Conservation (phyloP, 495 filamentous ascomycete genomes). For the Chaetomidium leptoderma region DNA sequence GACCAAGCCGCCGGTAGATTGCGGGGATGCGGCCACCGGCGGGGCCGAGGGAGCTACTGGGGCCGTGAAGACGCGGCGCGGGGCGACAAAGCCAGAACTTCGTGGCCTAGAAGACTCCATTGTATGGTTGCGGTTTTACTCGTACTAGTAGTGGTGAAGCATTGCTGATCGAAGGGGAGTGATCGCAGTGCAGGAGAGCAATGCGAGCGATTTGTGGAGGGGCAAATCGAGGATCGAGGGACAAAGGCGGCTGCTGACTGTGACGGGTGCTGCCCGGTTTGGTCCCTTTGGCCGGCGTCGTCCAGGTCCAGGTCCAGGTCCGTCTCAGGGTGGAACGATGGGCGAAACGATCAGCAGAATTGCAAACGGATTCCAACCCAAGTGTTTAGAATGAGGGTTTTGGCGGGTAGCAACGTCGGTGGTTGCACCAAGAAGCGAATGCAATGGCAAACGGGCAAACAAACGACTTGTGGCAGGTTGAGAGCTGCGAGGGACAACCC, state of each 20-base stretch:
- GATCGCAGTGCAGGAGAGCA: constrained; percentile 6
- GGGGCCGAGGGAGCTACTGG: constrained; percentile 28
- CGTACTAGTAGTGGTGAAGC: constrained; percentile 13
- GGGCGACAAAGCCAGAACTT: constrained; percentile 27
- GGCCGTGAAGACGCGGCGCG: constrained; percentile 43
- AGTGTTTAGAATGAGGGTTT: background rate
- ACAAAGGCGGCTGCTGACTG: background rate
- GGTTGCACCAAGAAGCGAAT: background rate
- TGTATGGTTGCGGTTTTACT: constrained; percentile 10
- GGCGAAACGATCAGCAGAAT: constrained; percentile 14
- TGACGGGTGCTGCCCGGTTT: too few relatives aligned
- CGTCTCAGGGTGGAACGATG: constrained; percentile 26
- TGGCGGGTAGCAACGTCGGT: background rate
- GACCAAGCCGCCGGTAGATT: constrained; percentile 40
- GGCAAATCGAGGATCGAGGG: constrained; percentile 1
- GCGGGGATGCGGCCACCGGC: constrained; percentile 23
- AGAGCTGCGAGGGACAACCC: background rate
- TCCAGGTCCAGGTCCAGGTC: too few relatives aligned
- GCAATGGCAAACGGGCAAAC: background rate
- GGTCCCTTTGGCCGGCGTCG: background rate
- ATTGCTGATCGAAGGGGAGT: constrained; percentile 11
- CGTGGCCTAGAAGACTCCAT: constrained; percentile 31
- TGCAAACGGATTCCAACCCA: background rate
- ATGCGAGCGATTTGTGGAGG: constrained; percentile 5
- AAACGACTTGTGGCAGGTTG: too few relatives aligned